Percentiles rank a stretch among this genome's conserved stretches.
Evolutionary conservation across 345 rosid species (phyloP).

Genomic region (Brassica incana): DNA sequence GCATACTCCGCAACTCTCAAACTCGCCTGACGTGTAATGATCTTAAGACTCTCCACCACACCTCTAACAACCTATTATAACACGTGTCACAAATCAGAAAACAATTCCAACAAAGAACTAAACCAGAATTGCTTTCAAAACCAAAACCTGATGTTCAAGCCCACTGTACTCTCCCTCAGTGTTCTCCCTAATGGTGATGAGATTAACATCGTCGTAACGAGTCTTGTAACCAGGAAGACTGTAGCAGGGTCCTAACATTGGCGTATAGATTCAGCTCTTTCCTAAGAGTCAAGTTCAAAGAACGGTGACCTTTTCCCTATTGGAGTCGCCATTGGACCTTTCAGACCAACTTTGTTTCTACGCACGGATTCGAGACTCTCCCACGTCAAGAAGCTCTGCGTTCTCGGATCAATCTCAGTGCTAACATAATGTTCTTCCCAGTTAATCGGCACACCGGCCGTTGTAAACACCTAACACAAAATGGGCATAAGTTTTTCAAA

Average conservation of each 20-base stretch:
- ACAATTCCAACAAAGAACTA: not conserved
- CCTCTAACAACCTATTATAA: constrained; percentile 88
- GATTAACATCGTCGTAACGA: constrained; percentile 81
- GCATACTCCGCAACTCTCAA: constrained; percentile 99
- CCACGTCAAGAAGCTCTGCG: constrained; percentile 96
- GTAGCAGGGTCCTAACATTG: not conserved
- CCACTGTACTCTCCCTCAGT: constrained; percentile 99
- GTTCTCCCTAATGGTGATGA: constrained; percentile 93
- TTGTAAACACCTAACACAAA: constrained; percentile 55
- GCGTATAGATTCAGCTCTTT: not conserved
- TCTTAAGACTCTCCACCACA: constrained; percentile 97
- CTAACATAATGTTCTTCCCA: constrained; percentile 98
- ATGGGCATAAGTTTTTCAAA: no score
- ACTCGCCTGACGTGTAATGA: constrained; percentile 96
- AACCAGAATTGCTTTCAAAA: constrained; percentile 23
- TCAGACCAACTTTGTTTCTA: constrained; percentile 78
- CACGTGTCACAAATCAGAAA: constrained; percentile 10
- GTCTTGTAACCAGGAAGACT: not conserved
- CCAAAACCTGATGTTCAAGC: constrained; percentile 80
- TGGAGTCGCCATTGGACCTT: constrained; percentile 57
- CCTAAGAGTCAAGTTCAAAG: not conserved
- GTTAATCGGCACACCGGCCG: constrained; percentile 82
- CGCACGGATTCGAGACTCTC: constrained; percentile 97
- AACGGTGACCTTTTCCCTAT: not conserved
- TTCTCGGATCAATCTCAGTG: constrained; percentile 83